A percentile compares a stretch with the other conserved stretches of the same genome.
phyloP scores from a whole-genome alignment of 2,329 filamentous ascomycete genomes.

The Neurospora sp. region DNA sequence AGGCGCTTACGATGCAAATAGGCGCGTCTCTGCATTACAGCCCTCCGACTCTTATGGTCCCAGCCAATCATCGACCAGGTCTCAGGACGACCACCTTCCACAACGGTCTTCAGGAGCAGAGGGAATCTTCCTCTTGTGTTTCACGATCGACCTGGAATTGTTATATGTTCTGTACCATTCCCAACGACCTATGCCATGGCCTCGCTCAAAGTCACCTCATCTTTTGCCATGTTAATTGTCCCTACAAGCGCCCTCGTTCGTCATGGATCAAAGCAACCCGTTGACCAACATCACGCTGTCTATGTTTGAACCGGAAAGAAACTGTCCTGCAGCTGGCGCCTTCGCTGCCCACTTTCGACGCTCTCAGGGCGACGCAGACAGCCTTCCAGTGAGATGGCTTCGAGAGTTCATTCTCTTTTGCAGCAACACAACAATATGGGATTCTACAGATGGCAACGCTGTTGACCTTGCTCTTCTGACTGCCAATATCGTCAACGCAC shows the following conservation, averaged over 20 bases:
- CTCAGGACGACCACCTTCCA: not conserved
- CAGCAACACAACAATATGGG: not conserved
- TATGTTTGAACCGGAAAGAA: not conserved
- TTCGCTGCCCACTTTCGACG: not conserved
- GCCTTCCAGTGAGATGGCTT: not conserved
- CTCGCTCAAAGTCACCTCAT: not conserved
- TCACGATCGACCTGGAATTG: not conserved
- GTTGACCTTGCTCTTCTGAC: not conserved
- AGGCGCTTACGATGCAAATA: not conserved
- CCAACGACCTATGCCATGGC: not conserved
- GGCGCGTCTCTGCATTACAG: not conserved
- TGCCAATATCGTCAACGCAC: too few species aligned
- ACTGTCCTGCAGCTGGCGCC: not conserved
- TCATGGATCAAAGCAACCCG: not conserved
- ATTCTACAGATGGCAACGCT: not conserved
- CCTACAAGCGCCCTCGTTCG: not conserved
- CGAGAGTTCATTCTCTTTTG: not conserved
- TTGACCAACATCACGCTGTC: not conserved
- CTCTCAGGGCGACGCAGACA: not conserved
- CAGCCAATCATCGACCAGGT: not conserved
- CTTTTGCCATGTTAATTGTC: not conserved
- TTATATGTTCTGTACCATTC: not conserved
- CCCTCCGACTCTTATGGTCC: not conserved
- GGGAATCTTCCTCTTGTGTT: not conserved
- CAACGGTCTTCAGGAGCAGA: not conserved